Conservation (phyloP, 2,329 filamentous ascomycete species). For the Aspergillus clavatus region DNA sequence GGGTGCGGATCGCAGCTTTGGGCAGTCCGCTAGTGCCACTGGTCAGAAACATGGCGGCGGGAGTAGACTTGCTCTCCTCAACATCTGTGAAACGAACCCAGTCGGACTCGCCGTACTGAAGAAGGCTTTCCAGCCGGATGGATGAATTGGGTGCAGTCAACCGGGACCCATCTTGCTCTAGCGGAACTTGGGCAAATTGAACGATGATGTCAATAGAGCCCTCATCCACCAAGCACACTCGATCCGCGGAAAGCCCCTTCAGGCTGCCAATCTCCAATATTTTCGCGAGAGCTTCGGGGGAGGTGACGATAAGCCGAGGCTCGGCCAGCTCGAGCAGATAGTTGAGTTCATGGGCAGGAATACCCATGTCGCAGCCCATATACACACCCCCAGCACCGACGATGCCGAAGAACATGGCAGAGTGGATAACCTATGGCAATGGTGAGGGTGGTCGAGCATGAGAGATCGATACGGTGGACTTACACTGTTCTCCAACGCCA, state of each 20-base stretch:
- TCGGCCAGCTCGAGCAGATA: slow-evolving; percentile 39
- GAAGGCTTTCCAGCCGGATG: slow-evolving; percentile 19
- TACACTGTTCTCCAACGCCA: slow-evolving; percentile 30
- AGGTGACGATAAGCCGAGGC: slow-evolving; percentile 39
- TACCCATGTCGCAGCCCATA: slow-evolving; percentile 42
- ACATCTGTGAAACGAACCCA: slow-evolving; percentile 40
- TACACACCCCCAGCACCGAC: slow-evolving; percentile 41
- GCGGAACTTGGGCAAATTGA: neutral
- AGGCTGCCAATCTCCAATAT: slow-evolving; percentile 22
- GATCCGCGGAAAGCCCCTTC: neutral
- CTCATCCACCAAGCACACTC: slow-evolving; percentile 22
- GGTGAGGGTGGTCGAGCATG: neutral
- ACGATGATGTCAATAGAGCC: neutral
- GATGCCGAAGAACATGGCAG: slow-evolving; percentile 18
- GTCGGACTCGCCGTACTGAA: slow-evolving; percentile 36
- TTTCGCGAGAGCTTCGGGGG: slow-evolving; percentile 23
- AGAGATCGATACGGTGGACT: slow-evolving; percentile 4
- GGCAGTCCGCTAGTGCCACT: slow-evolving; percentile 54
- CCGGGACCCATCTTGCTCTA: neutral
- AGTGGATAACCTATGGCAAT: slow-evolving; percentile 15
- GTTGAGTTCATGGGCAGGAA: slow-evolving; percentile 37
- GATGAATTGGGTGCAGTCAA: neutral
- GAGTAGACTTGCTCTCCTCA: slow-evolving; percentile 38
- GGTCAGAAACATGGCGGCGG: slow-evolving; percentile 45
- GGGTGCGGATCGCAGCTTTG: slow-evolving; percentile 53